Conservation (phyloP, 768 basidiomycete species). For the Mycena vitilis region DNA sequence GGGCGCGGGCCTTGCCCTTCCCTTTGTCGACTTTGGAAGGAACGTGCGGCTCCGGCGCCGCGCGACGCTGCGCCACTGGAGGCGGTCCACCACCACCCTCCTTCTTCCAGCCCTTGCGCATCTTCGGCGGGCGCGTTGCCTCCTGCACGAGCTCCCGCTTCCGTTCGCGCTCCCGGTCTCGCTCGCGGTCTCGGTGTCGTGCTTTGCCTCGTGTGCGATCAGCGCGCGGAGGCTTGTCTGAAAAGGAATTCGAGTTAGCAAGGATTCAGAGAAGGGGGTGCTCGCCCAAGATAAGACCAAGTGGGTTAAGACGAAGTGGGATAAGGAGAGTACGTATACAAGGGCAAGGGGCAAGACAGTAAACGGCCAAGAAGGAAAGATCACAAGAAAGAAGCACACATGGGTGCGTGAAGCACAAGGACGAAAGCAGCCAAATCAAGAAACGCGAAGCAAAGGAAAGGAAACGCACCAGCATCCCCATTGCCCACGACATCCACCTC, state of each 20-base stretch:
- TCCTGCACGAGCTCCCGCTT: constrained; percentile 1
- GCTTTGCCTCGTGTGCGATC: neutral
- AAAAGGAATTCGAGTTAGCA: neutral
- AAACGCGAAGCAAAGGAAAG: neutral
- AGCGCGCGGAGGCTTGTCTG: neutral
- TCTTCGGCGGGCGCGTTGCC: constrained; percentile 17
- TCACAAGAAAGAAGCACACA: neutral
- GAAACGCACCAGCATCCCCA: neutral
- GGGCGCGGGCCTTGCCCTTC: constrained; percentile 37
- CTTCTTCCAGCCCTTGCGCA: constrained; percentile 28
- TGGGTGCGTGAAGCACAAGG: too few relatives aligned
- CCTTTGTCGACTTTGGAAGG: constrained; percentile 2
- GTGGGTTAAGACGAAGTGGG: too few relatives aligned
- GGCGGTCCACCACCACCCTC: neutral
- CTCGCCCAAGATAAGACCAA: too few relatives aligned
- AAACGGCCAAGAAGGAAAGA: neutral
- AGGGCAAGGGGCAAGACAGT: neutral
- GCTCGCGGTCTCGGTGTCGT: constrained; percentile 19
- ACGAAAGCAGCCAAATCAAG: neutral
- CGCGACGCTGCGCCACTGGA: neutral
- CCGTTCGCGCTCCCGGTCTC: neutral
- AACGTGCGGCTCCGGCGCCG: neutral
- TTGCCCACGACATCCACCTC: constrained; percentile 1
- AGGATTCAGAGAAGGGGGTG: too few relatives aligned
- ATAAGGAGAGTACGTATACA: too few relatives aligned